Percentiles rank a stretch among this genome's conserved stretches.
These are phyloP conservation scores for Komagataella populi DNA, from an alignment of 805 yeast genomes.

Conservation along the genomic window DNA sequence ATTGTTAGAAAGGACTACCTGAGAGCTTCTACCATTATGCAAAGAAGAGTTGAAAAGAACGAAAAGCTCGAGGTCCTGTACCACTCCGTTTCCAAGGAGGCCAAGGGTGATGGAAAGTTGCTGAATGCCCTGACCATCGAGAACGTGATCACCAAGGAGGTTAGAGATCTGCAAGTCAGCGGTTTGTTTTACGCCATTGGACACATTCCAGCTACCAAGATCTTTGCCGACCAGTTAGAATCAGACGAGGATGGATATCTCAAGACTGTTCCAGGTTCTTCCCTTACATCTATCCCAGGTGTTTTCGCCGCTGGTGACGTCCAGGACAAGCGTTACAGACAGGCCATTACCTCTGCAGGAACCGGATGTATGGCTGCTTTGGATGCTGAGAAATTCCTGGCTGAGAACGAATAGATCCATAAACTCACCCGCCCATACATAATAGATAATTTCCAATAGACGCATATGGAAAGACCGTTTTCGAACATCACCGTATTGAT, in stretches of 20 bases:
- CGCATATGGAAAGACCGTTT: background rate
- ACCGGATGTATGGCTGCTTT: constrained; percentile 99
- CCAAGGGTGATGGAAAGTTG: constrained; percentile 88
- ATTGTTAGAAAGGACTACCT: constrained; percentile 89
- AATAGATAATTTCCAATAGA: background rate
- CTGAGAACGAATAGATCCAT: constrained; percentile 13
- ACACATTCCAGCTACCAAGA: constrained; percentile 86
- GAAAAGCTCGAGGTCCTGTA: constrained; percentile 85
- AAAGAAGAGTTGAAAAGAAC: constrained; percentile 73
- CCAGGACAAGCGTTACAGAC: constrained; percentile 94
- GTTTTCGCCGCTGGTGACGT: constrained; percentile 99
- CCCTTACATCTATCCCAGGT: constrained; percentile 77
- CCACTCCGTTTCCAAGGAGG: constrained; percentile 77
- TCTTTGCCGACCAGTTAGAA: constrained; percentile 66
- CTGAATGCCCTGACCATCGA: constrained; percentile 51
- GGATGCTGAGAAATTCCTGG: constrained; percentile 76
- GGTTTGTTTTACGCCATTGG: constrained; percentile 98
- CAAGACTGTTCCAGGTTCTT: constrained; percentile 78
- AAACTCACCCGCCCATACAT: background rate
- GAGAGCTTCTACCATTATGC: constrained; percentile 96
- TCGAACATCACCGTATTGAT: background rate
- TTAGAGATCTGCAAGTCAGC: constrained; percentile 57
- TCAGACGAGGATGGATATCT: constrained; percentile 85
- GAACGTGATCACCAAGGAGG: constrained; percentile 62
- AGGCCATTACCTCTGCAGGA: constrained; percentile 99